Evolutionary conservation across 768 basidiomycete species (phyloP).

Genomic region (Chalciporus piperatus): DNA sequence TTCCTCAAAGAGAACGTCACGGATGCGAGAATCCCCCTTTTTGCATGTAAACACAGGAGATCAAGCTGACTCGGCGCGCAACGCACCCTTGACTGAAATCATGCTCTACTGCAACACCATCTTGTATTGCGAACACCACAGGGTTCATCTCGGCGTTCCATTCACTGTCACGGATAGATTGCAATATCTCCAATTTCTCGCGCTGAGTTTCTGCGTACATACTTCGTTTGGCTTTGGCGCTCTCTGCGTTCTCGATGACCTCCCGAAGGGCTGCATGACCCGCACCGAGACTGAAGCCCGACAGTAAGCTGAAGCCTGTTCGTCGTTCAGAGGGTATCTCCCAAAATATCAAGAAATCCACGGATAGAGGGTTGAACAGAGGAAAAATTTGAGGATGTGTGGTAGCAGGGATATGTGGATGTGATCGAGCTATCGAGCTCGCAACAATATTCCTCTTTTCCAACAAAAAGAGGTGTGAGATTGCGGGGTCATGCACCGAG

Average conservation of each 20-base stretch:
- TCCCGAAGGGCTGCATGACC: conserved; percentile 62
- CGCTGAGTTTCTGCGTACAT: conserved; percentile 91
- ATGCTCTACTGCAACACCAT: conserved; percentile 45
- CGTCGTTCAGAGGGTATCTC: conserved; percentile 57
- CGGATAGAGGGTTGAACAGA: conserved; percentile 65
- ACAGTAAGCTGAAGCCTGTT: conserved; percentile 57
- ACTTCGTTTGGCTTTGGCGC: conserved; percentile 67
- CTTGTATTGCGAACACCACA: conserved; percentile 48
- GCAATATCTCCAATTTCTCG: conserved; percentile 64
- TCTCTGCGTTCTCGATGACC: conserved; percentile 57
- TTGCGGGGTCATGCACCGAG: conserved; percentile 19
- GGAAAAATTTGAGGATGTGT: conserved; percentile 69
- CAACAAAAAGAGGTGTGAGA: conserved; percentile 47
- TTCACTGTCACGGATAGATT: conserved; percentile 63
- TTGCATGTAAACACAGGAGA: conserved; percentile 28
- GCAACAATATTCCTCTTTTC: conserved; percentile 44
- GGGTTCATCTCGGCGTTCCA: conserved; percentile 85
- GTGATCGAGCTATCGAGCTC: conserved; percentile 35
- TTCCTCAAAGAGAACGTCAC: conserved; percentile 65
- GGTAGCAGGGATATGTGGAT: conserved; percentile 56
- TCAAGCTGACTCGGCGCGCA: neutral
- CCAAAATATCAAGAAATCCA: conserved; percentile 81
- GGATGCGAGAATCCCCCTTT: conserved; percentile 49
- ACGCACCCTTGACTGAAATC: conserved; percentile 73
- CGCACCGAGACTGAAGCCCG: conserved; percentile 65